These are phyloP conservation scores for Stenogyne calaminthoides DNA, from an alignment of 305 asterid genomes.

Conservation along the genomic window DNA sequence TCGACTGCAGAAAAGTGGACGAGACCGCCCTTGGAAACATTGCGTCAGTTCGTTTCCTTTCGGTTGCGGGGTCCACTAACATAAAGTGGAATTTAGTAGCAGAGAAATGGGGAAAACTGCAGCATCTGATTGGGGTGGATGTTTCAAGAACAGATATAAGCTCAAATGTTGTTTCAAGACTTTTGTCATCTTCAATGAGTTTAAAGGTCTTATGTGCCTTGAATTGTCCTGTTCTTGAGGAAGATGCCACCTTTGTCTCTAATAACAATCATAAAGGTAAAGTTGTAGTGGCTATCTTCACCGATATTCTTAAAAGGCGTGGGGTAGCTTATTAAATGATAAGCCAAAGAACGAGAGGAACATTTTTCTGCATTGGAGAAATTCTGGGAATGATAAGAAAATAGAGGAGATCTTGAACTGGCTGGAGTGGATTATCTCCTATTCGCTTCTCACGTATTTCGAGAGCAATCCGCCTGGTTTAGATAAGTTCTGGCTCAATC, in stretches of 20 bases:
- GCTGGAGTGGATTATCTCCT: constrained; percentile 84
- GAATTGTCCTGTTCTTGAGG: constrained; percentile 67
- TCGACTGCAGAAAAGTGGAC: constrained; percentile 73
- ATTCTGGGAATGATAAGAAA: constrained; percentile 48
- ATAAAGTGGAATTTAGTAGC: constrained; percentile 67
- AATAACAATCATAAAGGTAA: constrained; percentile 66
- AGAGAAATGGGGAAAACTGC: constrained; percentile 73
- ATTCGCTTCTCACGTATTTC: constrained; percentile 88
- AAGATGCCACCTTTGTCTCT: constrained; percentile 57
- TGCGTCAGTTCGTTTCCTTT: constrained; percentile 68
- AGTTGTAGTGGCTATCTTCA: constrained; percentile 65
- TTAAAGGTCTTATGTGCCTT: constrained; percentile 81
- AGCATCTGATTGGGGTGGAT: constrained; percentile 71
- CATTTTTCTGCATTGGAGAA: constrained; percentile 60
- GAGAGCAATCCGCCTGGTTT: constrained; percentile 80
- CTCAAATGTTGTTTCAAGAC: constrained; percentile 53
- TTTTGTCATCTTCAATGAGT: constrained; percentile 59
- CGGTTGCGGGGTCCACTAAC: constrained; percentile 76
- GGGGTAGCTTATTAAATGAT: constrained; percentile 57
- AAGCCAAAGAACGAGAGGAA: constrained; percentile 50
- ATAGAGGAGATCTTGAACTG: constrained; percentile 66
- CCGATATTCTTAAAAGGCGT: constrained; percentile 69
- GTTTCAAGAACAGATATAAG: constrained; percentile 80
- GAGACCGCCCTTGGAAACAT: constrained; percentile 68
- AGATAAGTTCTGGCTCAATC: constrained; percentile 86